These are phyloP conservation scores for Panaeolus papilionaceus DNA, from an alignment of 768 basidiomycete genomes.

Conservation along the genomic window DNA sequence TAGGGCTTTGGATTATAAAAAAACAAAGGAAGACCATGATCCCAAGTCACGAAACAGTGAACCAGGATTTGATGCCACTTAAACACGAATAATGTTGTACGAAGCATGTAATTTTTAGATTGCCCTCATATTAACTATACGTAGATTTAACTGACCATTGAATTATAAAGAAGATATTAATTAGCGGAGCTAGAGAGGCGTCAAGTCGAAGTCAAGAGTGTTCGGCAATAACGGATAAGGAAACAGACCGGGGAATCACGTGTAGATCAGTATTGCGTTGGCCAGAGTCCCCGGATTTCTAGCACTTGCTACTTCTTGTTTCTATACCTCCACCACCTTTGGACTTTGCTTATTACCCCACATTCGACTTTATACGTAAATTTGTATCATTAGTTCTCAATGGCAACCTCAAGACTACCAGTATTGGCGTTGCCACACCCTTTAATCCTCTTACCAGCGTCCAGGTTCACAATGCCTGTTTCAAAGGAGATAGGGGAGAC, in stretches of 20 bases:
- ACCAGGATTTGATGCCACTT: not conserved
- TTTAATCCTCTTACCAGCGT: slow-evolving; percentile 75
- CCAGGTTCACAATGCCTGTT: slow-evolving; percentile 72
- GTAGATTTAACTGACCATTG: not conserved
- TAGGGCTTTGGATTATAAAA: not conserved
- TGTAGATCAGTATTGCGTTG: slow-evolving; percentile 10
- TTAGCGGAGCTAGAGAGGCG: slow-evolving; percentile 11
- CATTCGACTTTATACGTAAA: not conserved
- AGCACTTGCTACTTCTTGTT: not conserved
- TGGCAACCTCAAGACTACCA: slow-evolving; percentile 45
- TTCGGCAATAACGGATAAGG: slow-evolving; percentile 6
- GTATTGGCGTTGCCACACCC: slow-evolving; percentile 77
- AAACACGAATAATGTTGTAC: not conserved
- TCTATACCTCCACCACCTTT: slow-evolving; percentile 1
- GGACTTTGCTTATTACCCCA: not conserved
- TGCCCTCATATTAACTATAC: not conserved
- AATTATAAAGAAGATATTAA: slow-evolving; percentile 1
- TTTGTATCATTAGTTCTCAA: slow-evolving; percentile 6
- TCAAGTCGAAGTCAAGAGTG: slow-evolving; percentile 7
- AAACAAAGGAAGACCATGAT: not conserved
- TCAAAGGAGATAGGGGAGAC: slow-evolving; percentile 65
- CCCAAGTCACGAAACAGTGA: not conserved
- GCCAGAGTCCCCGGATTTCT: not conserved
- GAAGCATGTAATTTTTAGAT: not conserved
- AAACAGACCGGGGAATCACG: slow-evolving; percentile 10